Evolutionary conservation across 257 asterid genomes (phyloP), one percentile per base, ranked within the genome.

Genomic region (Solanum sparsipilum): DNA sequence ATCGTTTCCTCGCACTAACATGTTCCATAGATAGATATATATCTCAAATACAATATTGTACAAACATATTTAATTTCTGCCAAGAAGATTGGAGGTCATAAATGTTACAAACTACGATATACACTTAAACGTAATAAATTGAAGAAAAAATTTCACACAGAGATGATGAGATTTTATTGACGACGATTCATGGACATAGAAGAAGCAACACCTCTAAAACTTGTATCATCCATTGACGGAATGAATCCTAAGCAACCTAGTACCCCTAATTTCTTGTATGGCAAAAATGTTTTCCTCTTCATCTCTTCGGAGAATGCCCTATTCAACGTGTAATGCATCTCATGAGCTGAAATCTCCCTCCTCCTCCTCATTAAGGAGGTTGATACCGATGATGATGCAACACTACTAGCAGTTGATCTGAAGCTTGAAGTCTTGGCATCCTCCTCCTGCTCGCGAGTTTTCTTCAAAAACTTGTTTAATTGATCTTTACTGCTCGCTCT

Each of bases 221-320:
- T 72, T 25, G 89, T 67, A 29, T 91, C 88, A 20, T 91, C 89
- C 8, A 91, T 90, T 21, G 94, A 88, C 0, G 93, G 93, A 76
- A 92, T 90, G 83, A 95, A 96, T 15, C 99, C 95, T 84, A 97
- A 92, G 89, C 99, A 97, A 1, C 98, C 98, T 71, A 96, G 82
- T 13, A 97, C 82, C 1, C 98, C 98, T 9, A 74, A 36, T 74
- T 92, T 97, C 81, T 90, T 93, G 91, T 97, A 96, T 15, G 99
- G 99, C 92, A 97, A 89, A 65, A 83, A 92, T 10, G 98, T 96
- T 87, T 95, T 94, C 93, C 88, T 96, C 92, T 88, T 94, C 92
- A 97, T 91, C 85, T 96, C 99, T 89, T 93, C 98, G 5, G 96
- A 92, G 23, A 95, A 89, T 1, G 97, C 95, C 74, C 98, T 87